Evolutionary conservation across 2,329 filamentous ascomycete species (phyloP), one percentile per base, ranked within the genome.

Genomic region (Tolypocladium amazonense): DNA sequence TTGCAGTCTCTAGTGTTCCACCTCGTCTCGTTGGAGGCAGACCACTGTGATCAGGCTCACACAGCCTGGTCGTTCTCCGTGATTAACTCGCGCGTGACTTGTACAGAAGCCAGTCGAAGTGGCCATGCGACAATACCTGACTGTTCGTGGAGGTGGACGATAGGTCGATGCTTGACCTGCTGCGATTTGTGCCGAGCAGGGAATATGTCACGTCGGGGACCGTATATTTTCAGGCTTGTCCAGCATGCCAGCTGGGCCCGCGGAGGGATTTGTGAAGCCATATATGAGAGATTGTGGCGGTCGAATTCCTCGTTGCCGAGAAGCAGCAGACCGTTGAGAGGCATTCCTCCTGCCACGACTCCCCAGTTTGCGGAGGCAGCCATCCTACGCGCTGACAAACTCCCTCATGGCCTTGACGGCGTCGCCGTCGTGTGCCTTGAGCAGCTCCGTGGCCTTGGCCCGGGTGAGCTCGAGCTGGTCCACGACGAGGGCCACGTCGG

Each of bases 391-490:
- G 27, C 63, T 61, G 25, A 76, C 63, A 62, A 69, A 91, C 0
- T 85, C 83, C 61, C 74, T 80, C 77, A 93, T 81, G 1, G 88
- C 88, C 71, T 83, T 80, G 45, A 87, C 79, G 1, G 82, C 82
- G 68, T 90, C 81, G 3, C 89, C 90, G 56, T 91, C 88, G 67
- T 92, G 79, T 6, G 81, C 77, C 71, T 86, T 87, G 6, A 94
- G 78, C 57, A 93, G 72, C 62, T 93, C 89, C 1, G 87, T 92
- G 1, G 88, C 90, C 72, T 87, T 90, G 2, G 76, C 66, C 72
- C 90, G 92, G 1, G 82, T 75, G 41, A 93, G 70, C 62, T 93
- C 89, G 38, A 92, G 79, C 70, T 92, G 82, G 56, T 89, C 84
- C 15, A 88, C 87, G 71, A 93, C 70, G 56, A 93, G 73, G 5